These are phyloP conservation scores for Salmacisia buchloeana DNA, from an alignment of 1,284 basidiomycete species.

Conservation along the genomic window DNA sequence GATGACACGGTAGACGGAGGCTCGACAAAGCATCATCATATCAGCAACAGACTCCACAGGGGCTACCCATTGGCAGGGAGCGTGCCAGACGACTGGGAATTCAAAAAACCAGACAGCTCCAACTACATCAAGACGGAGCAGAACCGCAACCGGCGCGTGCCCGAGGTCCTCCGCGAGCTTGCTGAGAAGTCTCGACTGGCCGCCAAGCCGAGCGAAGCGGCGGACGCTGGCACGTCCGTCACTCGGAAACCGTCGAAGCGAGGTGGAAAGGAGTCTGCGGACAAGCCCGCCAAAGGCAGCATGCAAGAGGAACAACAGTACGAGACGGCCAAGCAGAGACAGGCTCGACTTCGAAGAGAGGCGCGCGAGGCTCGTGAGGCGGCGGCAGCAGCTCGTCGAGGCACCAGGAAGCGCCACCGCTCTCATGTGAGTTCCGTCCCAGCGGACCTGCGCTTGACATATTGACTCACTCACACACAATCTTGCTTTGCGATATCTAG, in stretches of 20 bases:
- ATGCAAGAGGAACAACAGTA: constrained; percentile 25
- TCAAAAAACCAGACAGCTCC: background rate
- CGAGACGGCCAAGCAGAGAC: constrained; percentile 40
- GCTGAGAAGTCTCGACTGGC: background rate
- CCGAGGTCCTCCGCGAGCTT: background rate
- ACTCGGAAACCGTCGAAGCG: background rate
- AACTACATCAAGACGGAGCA: constrained; percentile 1
- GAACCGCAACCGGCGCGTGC: background rate
- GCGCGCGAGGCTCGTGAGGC: constrained; percentile 15
- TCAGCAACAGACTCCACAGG: too few relatives aligned
- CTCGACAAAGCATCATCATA: too few relatives aligned
- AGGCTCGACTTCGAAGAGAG: constrained; percentile 24
- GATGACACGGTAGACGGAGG: too few relatives aligned
- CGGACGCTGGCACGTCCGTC: background rate
- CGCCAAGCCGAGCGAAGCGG: background rate
- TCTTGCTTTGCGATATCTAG: background rate
- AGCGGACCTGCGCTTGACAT: background rate
- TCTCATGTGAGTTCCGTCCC: constrained; percentile 51
- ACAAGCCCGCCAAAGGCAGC: constrained; percentile 10
- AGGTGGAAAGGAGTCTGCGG: background rate
- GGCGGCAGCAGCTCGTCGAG: background rate
- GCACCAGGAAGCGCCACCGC: constrained; percentile 46
- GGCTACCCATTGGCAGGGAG: background rate
- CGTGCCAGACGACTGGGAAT: background rate
- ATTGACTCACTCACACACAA: too few relatives aligned